These are phyloP conservation scores for Tolypocladium album DNA, from an alignment of 2,329 filamentous ascomycete species.

Conservation along the genomic window DNA sequence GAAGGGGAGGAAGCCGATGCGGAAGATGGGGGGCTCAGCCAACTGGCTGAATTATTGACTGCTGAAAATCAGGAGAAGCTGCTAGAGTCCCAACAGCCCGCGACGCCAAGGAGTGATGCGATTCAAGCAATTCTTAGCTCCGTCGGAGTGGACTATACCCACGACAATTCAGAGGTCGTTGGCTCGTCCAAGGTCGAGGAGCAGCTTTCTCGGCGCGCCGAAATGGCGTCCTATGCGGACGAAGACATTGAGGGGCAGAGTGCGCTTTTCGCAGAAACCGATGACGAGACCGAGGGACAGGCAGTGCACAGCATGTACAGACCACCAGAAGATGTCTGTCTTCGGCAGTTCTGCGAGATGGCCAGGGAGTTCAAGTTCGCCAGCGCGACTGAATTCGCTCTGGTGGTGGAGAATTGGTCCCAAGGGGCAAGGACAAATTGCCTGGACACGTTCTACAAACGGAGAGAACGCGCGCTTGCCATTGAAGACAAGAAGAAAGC, in stretches of 20 bases:
- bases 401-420: slow-evolving; percentile 85
- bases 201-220: slow-evolving; percentile 66
- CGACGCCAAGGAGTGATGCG: slow-evolving; percentile 51
- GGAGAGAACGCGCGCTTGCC: slow-evolving; percentile 40
- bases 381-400: slow-evolving; percentile 71
- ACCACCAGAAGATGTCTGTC: slow-evolving; percentile 63
- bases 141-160: slow-evolving; percentile 88
- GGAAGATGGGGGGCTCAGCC: slow-evolving; percentile 59
- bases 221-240: slow-evolving; percentile 39
- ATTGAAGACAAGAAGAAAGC: not conserved
- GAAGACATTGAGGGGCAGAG: slow-evolving; percentile 37
- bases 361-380: slow-evolving; percentile 67
- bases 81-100: slow-evolving; percentile 21
- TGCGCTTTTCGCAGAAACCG: slow-evolving; percentile 46
- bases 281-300: slow-evolving; percentile 19
- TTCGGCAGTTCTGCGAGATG: slow-evolving; percentile 86
- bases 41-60: slow-evolving; percentile 49
- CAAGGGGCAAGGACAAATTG: slow-evolving; percentile 70
- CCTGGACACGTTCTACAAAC: slow-evolving; percentile 70
- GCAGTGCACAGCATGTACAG: slow-evolving; percentile 42
- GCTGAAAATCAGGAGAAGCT: slow-evolving; percentile 33
- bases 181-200: slow-evolving; percentile 89
- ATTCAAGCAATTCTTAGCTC: slow-evolving; percentile 81
- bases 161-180: slow-evolving; percentile 92
- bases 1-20: slow-evolving; percentile 40